phyloP scores from a whole-genome alignment of 2,329 filamentous ascomycete species.

The Fonsecaea nubica region DNA sequence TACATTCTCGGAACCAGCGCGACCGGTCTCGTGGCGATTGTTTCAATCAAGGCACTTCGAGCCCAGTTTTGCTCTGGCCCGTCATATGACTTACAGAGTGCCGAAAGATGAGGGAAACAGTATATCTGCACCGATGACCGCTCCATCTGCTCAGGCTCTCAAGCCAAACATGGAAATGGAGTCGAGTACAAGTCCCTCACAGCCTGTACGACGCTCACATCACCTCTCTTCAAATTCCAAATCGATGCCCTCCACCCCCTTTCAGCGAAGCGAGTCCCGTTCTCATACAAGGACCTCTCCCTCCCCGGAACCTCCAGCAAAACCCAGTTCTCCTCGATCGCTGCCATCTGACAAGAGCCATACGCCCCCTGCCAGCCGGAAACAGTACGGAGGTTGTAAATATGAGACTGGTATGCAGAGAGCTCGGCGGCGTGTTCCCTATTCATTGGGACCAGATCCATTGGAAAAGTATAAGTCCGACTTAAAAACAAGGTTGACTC shows the following conservation, averaged over 20 bases:
- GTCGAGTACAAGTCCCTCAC: slow-evolving; percentile 4
- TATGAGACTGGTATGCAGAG: slow-evolving; percentile 87
- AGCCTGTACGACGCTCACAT: background rate
- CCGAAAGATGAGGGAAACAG: slow-evolving; percentile 36
- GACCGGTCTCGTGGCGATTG: background rate
- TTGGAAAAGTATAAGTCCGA: slow-evolving; percentile 71
- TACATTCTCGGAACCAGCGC: background rate
- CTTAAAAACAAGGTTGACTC: slow-evolving; percentile 72
- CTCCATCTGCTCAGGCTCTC: slow-evolving; percentile 24
- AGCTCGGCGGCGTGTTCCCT: slow-evolving; percentile 86
- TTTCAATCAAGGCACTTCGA: background rate
- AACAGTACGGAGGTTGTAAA: slow-evolving; percentile 74
- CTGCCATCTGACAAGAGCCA: slow-evolving; percentile 88
- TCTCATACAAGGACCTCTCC: slow-evolving; percentile 79
- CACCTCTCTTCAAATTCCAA: slow-evolving; percentile 66
- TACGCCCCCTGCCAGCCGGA: slow-evolving; percentile 70
- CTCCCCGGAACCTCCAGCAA: slow-evolving; percentile 74
- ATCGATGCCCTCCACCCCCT: slow-evolving; percentile 91
- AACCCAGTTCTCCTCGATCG: slow-evolving; percentile 85
- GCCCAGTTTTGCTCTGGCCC: slow-evolving; percentile 14
- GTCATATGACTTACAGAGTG: slow-evolving; percentile 33
- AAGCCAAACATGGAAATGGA: slow-evolving; percentile 24
- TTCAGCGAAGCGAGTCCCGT: slow-evolving; percentile 84
- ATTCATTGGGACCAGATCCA: slow-evolving; percentile 81
- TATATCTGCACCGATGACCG: slow-evolving; percentile 31